Evolutionary conservation across 2,329 filamentous ascomycete species (phyloP), one percentile per base, ranked within the genome.

Genomic region (Penicillium sp.): DNA sequence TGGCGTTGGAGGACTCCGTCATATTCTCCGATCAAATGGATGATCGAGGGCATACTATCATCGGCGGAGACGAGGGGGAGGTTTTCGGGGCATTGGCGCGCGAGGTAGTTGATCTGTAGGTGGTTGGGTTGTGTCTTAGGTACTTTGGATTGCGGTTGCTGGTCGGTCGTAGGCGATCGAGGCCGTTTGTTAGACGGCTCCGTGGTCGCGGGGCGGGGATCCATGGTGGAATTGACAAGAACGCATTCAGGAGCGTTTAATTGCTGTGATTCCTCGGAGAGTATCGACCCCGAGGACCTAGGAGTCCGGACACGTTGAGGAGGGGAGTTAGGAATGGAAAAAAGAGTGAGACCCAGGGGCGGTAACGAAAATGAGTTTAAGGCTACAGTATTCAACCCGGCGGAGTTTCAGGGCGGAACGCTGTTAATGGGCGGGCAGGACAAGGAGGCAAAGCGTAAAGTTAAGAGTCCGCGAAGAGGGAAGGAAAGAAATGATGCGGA

Each of bases 1-100:
- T 93, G 90, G 54, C 90, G 86, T 67, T 90, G 90, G 52, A 96
- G 80, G 16, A 95, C 90, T 62, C 87, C 91, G 83, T 93, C 90
- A 74, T 96, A 96, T 65, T 92, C 88, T 69, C 84, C 83, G 57
- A 96, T 84, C 60, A 93, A 81, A 41, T 84, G 80, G 47, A 95
- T 76, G 53, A 95, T 85, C 64, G 90, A 87, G 13, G 85, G 83
- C 67, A 96, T 89, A 11, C 85, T 88, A 68, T 93, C 90, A 54
- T 87, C 82, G 62, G 81, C 80, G 56, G 80, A 84, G 60, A 87
- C 82, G 21, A 88, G 78, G 33, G 86, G 85, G 26, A 88, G 77
- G 67, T 86, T 85, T 39, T 86, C 82, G 35, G 82, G 77, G 64
- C 84, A 83, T 60, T 87, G 85, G 43, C 86, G 80, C 50, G 84